Evolutionary conservation across 148 eudicot genomes (phyloP), one percentile per base, ranked within the genome.

Genomic region (Pouteria glomerata): DNA sequence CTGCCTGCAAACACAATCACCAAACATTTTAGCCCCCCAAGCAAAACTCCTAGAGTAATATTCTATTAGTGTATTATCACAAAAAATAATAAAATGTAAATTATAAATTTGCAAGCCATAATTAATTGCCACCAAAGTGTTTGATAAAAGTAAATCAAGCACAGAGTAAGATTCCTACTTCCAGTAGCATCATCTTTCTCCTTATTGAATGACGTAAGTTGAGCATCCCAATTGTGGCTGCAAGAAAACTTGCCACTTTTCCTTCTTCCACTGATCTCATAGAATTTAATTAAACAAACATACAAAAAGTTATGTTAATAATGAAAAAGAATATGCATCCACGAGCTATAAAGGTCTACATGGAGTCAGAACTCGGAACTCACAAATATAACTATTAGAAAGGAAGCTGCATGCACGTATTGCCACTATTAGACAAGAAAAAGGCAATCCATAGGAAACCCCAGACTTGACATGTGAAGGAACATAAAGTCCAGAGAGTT

Each of bases 341-440:
- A 62, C 24, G 75, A 73, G 57, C 11, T 29, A 62, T 18, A 27
- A 33, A 15, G 73, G 42, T 60, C 69, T 6, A 47, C 37, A 74
- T 7, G 53, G 68, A 55, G 35, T n/a, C n/a, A n/a, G n/a, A n/a
- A n/a, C n/a, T 45, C 12, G 60, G 57, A 57, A 74, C 98, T 95
- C 89, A 95, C 98, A 74, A 73, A 92, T 96, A 66, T 81, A 96
- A 76, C 99, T 96, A 82, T 90, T 92, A 37, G 99, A 88, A 44
- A 96, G 90, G 74, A 92, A 87, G 81, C 97, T 92, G 81, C 78
- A 74, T 10, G 97, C 93, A 56, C 99, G 96, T 63, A 88, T 73
- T 57, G 82, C 72, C 76, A 85, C 88, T 18, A 84, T 75, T 59
- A 81, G 61, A 77, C 65, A 72, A 50, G 96, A 85, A 81, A 92